phyloP scores from a whole-genome alignment of 1,284 basidiomycete species.

The Tetrapyrgos nigripes region DNA sequence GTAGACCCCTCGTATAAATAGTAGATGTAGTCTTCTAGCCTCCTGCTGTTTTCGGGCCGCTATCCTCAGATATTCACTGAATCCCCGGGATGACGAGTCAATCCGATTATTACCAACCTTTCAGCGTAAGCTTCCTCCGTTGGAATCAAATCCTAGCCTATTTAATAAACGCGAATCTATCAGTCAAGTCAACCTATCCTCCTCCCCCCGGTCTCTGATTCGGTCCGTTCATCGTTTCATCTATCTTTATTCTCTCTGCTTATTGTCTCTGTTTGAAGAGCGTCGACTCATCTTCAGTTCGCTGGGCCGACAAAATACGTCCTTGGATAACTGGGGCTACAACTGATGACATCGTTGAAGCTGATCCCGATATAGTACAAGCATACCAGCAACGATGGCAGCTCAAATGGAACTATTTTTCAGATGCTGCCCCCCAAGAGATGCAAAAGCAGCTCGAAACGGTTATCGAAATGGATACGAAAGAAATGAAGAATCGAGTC shows the following conservation, averaged over 20 bases:
- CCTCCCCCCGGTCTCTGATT: not conserved
- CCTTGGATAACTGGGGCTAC: not conserved
- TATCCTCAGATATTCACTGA: no score
- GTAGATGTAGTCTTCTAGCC: no score
- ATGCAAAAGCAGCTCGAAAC: not conserved
- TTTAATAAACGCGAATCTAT: not conserved
- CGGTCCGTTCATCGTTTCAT: not conserved
- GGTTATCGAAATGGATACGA: not conserved
- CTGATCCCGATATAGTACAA: not conserved
- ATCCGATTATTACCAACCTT: no score
- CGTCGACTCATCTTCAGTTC: not conserved
- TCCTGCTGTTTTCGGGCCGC: no score
- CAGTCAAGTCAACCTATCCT: not conserved
- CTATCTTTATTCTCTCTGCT: not conserved
- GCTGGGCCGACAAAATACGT: not conserved
- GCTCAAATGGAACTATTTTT: conserved; percentile 7
- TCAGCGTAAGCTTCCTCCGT: no score
- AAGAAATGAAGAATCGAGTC: not conserved
- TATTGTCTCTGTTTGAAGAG: no score
- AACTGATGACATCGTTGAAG: not conserved
- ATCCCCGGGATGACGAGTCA: no score
- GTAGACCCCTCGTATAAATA: no score
- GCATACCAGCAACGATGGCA: conserved; percentile 4
- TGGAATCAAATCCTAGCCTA: no score
- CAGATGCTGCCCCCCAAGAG: not conserved